Evolutionary conservation across 2,329 filamentous ascomycete species (phyloP).

Genomic region (Clarireedia hainanense): DNA sequence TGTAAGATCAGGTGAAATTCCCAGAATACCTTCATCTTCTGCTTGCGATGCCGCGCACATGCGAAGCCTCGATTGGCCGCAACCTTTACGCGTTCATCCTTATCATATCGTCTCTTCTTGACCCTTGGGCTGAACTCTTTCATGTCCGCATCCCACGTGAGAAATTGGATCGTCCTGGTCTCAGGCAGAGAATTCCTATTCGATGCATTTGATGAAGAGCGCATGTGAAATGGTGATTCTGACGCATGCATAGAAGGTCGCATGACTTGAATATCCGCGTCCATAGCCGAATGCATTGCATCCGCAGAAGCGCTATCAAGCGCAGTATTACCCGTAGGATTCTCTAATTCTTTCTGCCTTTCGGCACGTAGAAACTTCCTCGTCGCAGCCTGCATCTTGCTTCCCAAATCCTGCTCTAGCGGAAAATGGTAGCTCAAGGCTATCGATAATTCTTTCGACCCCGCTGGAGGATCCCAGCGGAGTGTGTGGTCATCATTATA

Average conservation of each 20-base stretch:
- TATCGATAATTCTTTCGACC: conserved; percentile 14
- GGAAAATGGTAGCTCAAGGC: conserved; percentile 19
- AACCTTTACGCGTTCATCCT: conserved; percentile 13
- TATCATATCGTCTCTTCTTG: conserved; percentile 13
- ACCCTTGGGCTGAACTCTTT: conserved; percentile 8
- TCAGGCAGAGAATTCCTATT: conserved; percentile 4
- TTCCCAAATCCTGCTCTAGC: conserved; percentile 11
- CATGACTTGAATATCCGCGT: conserved; percentile 1
- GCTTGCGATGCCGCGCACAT: conserved; percentile 14
- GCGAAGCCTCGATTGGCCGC: conserved; percentile 16
- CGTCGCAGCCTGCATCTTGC: conserved; percentile 16
- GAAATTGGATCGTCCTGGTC: conserved; percentile 2
- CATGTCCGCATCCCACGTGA: conserved; percentile 13
- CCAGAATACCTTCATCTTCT: conserved; percentile 14
- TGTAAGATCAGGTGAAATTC: not conserved
- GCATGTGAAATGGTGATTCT: conserved; percentile 1
- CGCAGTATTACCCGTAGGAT: not conserved
- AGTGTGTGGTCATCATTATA: conserved; percentile 14
- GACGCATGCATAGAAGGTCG: not conserved
- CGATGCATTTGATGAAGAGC: not conserved
- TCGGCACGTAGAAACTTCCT: conserved; percentile 9
- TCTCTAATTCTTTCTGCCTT: not conserved
- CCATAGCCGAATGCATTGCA: not conserved
- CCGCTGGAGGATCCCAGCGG: conserved; percentile 12
- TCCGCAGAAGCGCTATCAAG: not conserved